Evolutionary conservation across 106 monocot genomes (phyloP).

Genomic region (Ottelia alismoides): DNA sequence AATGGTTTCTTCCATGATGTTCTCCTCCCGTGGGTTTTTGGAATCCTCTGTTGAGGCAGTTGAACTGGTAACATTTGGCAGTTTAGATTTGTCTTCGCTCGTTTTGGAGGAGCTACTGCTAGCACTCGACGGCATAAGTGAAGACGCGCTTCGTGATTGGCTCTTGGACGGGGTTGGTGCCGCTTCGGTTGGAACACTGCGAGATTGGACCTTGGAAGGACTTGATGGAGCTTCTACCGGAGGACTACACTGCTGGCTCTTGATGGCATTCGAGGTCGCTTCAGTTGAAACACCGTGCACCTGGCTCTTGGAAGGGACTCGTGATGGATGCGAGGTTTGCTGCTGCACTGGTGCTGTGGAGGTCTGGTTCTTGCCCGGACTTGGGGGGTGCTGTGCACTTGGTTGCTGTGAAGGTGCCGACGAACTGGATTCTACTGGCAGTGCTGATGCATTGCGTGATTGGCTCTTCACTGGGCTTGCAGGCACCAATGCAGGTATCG

Average conservation of each 20-base stretch:
- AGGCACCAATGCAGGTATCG: too few relatives aligned
- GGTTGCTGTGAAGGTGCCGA: background rate
- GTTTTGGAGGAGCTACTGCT: background rate
- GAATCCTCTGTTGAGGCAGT: background rate
- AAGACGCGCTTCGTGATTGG: background rate
- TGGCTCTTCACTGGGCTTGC: too few relatives aligned
- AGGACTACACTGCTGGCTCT: too few relatives aligned
- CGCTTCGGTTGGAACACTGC: too few relatives aligned
- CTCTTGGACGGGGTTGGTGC: background rate
- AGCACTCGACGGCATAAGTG: background rate
- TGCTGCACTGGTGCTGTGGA: background rate
- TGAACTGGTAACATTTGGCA: background rate
- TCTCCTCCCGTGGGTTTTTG: constrained; percentile 3
- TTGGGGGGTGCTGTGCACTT: background rate
- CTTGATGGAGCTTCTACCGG: too few relatives aligned
- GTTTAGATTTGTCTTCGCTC: background rate
- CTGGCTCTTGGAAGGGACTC: too few relatives aligned
- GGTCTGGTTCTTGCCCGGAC: background rate
- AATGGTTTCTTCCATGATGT: constrained; percentile 12
- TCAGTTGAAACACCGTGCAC: too few relatives aligned
- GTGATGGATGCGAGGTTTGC: background rate
- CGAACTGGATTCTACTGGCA: too few relatives aligned
- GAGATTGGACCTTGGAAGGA: too few relatives aligned
- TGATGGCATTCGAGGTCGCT: too few relatives aligned
- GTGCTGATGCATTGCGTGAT: too few relatives aligned